Evolutionary conservation across 208 protist species (phyloP).

Genomic region (Leishmania tropica): DNA sequence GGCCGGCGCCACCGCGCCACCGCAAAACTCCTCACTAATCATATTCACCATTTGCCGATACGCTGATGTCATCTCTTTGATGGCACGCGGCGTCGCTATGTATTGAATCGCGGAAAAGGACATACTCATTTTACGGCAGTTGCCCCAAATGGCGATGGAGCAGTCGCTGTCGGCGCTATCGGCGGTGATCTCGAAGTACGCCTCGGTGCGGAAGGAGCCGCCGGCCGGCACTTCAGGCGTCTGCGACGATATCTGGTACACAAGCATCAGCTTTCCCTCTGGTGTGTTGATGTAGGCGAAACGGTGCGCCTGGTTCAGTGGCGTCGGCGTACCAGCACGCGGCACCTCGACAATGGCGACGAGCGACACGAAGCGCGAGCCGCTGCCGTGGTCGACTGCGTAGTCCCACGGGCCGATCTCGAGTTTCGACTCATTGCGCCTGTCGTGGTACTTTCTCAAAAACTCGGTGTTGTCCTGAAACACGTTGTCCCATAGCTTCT

Average conservation of each 20-base stretch:
- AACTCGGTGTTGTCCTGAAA: slow-evolving; percentile 75
- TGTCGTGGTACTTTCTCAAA: slow-evolving; percentile 71
- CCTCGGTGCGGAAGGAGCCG: slow-evolving; percentile 76
- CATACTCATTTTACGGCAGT: slow-evolving; percentile 79
- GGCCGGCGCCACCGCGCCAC: slow-evolving; percentile 25
- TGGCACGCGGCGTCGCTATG: slow-evolving; percentile 66
- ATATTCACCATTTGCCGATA: slow-evolving; percentile 83
- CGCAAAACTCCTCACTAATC: slow-evolving; percentile 68
- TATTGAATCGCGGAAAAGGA: slow-evolving; percentile 71
- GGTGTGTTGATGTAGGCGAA: slow-evolving; percentile 62
- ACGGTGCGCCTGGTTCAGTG: slow-evolving; percentile 78
- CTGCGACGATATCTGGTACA: slow-evolving; percentile 87
- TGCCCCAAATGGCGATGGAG: slow-evolving; percentile 69
- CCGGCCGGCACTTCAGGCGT: slow-evolving; percentile 74
- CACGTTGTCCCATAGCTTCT: slow-evolving; percentile 69
- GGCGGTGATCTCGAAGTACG: slow-evolving; percentile 72
- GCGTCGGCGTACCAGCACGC: slow-evolving; percentile 55
- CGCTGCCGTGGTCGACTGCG: slow-evolving; percentile 68
- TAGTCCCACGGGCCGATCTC: slow-evolving; percentile 71
- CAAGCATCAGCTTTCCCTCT: slow-evolving; percentile 46
- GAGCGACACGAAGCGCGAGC: slow-evolving; percentile 68
- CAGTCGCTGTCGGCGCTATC: slow-evolving; percentile 50
- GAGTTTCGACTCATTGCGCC: slow-evolving; percentile 67
- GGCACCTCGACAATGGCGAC: slow-evolving; percentile 71
- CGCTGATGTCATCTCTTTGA: slow-evolving; percentile 77